Percentiles rank a stretch among this genome's conserved stretches.
Conservation (phyloP, 148 eudicot genomes). For the Vaccinium corymbosum region DNA sequence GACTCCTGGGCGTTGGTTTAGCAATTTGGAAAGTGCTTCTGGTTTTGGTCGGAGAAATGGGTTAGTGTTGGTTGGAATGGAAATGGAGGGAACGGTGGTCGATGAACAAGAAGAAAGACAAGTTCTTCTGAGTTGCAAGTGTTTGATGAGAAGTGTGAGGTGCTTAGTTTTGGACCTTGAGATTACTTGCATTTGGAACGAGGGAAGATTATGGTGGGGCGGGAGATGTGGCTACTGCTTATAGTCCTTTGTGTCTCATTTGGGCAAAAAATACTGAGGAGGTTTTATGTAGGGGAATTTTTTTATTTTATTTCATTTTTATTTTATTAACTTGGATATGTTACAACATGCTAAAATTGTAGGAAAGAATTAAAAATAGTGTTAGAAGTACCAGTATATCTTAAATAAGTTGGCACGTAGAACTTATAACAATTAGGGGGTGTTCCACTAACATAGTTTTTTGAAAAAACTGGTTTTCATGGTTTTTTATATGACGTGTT, state of each 20-base stretch:
- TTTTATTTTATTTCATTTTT: too few species aligned
- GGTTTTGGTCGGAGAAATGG: conserved; percentile 12
- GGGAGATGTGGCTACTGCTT: not conserved
- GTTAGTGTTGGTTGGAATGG: not conserved
- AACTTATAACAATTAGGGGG: too few species aligned
- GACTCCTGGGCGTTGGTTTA: conserved; percentile 42
- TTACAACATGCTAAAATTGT: too few species aligned
- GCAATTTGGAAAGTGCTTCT: conserved; percentile 34
- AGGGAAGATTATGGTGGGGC: not conserved
- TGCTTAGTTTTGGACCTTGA: conserved; percentile 2
- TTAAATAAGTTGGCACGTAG: too few species aligned
- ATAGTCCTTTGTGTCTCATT: not conserved
- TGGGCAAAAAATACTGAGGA: not conserved
- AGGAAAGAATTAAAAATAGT: too few species aligned
- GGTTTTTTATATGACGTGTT: too few species aligned
- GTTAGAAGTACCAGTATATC: too few species aligned
- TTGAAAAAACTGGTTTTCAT: too few species aligned
- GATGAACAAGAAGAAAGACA: conserved; percentile 16
- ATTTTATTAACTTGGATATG: too few species aligned
- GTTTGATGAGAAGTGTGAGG: conserved; percentile 2
- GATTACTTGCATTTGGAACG: conserved; percentile 16
- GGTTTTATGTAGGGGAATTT: too few species aligned
- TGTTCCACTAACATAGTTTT: too few species aligned
- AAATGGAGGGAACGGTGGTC: conserved; percentile 30
- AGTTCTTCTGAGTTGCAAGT: not conserved